Conservation (phyloP, 2,329 filamentous ascomycete genomes). For the Atkinsonella texensis region DNA sequence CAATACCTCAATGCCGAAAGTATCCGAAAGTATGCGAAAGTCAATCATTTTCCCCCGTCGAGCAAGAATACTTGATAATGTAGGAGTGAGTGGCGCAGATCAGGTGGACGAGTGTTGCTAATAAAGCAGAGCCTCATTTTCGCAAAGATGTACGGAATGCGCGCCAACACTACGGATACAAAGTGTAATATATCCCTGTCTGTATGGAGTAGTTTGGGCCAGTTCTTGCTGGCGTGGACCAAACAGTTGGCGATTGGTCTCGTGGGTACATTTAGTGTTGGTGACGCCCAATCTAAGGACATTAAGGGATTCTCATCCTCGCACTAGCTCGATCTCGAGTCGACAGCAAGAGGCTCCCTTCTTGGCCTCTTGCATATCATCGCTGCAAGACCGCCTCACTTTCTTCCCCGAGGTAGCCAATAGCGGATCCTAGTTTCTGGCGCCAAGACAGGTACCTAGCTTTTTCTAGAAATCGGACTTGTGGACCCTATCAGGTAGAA, state of each 20-base stretch:
- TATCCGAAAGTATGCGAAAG: too few species aligned
- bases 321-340: too few species aligned
- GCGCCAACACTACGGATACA: background rate
- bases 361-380: too few species aligned
- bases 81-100: background rate
- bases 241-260: too few species aligned
- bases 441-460: background rate
- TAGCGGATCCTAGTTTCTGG: background rate
- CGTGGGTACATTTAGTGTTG: too few species aligned
- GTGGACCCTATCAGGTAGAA: background rate
- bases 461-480: background rate
- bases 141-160: background rate
- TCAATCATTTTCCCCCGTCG: too few species aligned
- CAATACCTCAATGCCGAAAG: background rate
- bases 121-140: background rate
- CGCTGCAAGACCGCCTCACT: too few species aligned
- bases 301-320: too few species aligned
- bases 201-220: background rate
- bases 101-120: background rate
- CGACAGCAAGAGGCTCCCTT: too few species aligned
- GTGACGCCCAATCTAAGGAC: too few species aligned
- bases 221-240: background rate
- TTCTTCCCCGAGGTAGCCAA: background rate
- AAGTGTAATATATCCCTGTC: background rate
- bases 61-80: too few species aligned